Percentiles rank a stretch among this genome's conserved stretches.
phyloP scores from a whole-genome alignment of 164 flowering plant genomes.

The Vitis rupestris region DNA sequence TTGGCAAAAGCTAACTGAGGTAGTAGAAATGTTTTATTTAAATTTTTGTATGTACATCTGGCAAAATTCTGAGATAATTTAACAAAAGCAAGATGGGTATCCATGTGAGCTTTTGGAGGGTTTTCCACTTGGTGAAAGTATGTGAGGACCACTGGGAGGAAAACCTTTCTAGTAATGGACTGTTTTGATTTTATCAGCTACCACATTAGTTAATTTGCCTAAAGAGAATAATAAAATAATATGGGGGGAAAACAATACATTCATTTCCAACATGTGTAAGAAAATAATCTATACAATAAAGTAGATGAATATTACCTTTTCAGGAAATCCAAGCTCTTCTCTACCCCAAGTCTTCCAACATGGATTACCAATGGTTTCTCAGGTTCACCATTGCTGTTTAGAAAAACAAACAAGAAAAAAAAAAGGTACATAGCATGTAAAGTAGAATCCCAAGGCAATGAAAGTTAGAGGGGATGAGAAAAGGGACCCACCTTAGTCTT shows the following conservation, averaged over 20 bases:
- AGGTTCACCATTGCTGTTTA: conserved; percentile 81
- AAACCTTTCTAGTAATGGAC: no score
- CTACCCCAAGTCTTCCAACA: conserved; percentile 94
- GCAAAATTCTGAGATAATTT: no score
- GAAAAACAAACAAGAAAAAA: background rate
- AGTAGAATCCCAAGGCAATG: background rate
- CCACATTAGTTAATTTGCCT: background rate
- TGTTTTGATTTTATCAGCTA: background rate
- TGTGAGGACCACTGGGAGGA: no score
- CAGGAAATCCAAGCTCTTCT: conserved; percentile 95
- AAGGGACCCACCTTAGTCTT: conserved; percentile 55
- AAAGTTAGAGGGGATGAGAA: conserved; percentile 6
- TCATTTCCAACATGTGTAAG: background rate
- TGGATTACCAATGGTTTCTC: conserved; percentile 87
- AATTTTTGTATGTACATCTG: no score
- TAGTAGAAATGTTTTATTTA: no score
- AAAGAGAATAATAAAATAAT: background rate
- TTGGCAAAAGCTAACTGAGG: no score
- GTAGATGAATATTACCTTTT: conserved; percentile 50
- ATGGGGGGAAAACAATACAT: background rate
- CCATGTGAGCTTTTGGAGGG: no score
- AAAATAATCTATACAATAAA: background rate
- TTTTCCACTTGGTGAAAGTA: no score
- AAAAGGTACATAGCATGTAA: background rate
- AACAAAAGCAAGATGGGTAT: no score